Evolutionary conservation across 495 filamentous ascomycete genomes (phyloP).

Genomic region (Tuber calosporum): DNA sequence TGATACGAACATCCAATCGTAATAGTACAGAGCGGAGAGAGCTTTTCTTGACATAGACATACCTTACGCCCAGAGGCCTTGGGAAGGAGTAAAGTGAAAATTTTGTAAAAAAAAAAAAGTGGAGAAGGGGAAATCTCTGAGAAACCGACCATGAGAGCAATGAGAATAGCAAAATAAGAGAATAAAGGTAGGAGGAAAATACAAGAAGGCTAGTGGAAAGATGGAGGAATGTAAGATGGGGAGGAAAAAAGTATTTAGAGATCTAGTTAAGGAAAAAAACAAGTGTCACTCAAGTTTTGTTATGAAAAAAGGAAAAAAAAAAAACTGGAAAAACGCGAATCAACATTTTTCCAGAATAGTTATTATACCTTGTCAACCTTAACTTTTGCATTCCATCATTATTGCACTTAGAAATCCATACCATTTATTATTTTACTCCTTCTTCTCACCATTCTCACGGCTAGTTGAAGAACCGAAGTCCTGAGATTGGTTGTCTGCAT

Average conservation of each 20-base stretch:
- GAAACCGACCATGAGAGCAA: neutral
- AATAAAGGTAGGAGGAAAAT: constrained; percentile 15
- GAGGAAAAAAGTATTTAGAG: constrained; percentile 7
- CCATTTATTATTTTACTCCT: neutral
- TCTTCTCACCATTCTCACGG: neutral
- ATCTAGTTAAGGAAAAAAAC: neutral
- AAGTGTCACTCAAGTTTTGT: neutral
- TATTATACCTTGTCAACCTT: neutral
- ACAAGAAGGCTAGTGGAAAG: constrained; percentile 28
- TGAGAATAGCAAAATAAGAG: constrained; percentile 1
- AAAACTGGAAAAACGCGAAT: constrained; percentile 4
- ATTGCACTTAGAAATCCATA: neutral
- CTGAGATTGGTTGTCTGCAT: constrained; percentile 35
- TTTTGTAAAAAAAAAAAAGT: neutral
- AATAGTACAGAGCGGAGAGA: neutral
- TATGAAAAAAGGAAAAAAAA: neutral
- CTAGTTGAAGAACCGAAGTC: neutral
- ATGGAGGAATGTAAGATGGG: constrained; percentile 19
- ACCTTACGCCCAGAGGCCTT: neutral
- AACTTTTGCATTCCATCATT: neutral
- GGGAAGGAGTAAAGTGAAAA: neutral
- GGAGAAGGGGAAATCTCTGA: neutral
- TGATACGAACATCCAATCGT: neutral
- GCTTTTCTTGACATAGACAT: neutral
- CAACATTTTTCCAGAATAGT: neutral